A percentile compares a stretch with the other conserved stretches of the same genome.
Evolutionary conservation across 352 stramenopile genomes (phyloP).

Genomic region (Pythium pyrilobum): DNA sequence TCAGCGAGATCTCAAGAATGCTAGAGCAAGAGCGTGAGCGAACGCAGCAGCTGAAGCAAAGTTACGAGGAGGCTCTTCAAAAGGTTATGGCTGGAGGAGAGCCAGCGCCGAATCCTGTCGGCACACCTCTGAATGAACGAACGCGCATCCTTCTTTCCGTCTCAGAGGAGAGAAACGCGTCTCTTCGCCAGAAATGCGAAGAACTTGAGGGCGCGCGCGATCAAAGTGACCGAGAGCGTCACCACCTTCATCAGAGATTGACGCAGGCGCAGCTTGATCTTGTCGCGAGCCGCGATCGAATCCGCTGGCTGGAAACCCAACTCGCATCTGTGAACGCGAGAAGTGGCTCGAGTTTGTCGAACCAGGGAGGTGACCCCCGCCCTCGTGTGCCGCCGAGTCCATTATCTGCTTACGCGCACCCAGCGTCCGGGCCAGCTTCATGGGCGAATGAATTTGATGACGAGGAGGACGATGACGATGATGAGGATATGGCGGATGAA

Average conservation of each 20-base stretch:
- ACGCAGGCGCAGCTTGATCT: conserved; percentile 46
- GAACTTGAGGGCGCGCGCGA: conserved; percentile 50
- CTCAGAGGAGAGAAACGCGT: conserved; percentile 66
- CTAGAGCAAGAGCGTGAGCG: conserved; percentile 72
- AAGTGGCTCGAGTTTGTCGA: conserved; percentile 15
- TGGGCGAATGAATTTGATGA: conserved; percentile 71
- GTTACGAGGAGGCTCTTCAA: conserved; percentile 79
- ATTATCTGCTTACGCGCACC: conserved; percentile 2
- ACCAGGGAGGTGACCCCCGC: conserved; percentile 2
- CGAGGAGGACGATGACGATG: conserved; percentile 57
- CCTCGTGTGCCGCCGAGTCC: conserved; percentile 3
- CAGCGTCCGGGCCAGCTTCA: conserved; percentile 23
- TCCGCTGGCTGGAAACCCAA: conserved; percentile 62
- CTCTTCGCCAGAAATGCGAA: conserved; percentile 71
- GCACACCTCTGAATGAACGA: conserved; percentile 49
- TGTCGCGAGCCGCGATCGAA: conserved; percentile 44
- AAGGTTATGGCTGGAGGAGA: conserved; percentile 50
- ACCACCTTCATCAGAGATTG: conserved; percentile 40
- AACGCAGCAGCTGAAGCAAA: conserved; percentile 75
- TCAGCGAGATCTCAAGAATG: conserved; percentile 47
- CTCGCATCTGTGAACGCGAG: conserved; percentile 19
- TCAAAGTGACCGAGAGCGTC: conserved; percentile 42
- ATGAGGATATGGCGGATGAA: conserved; percentile 23
- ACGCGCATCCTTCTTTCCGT: conserved; percentile 66
- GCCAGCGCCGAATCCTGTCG: conserved; percentile 14